A percentile compares a stretch with the other conserved stretches of the same genome.
Evolutionary conservation across 805 yeast genomes (phyloP).

Genomic region (Starmerella lactis-condensi): DNA sequence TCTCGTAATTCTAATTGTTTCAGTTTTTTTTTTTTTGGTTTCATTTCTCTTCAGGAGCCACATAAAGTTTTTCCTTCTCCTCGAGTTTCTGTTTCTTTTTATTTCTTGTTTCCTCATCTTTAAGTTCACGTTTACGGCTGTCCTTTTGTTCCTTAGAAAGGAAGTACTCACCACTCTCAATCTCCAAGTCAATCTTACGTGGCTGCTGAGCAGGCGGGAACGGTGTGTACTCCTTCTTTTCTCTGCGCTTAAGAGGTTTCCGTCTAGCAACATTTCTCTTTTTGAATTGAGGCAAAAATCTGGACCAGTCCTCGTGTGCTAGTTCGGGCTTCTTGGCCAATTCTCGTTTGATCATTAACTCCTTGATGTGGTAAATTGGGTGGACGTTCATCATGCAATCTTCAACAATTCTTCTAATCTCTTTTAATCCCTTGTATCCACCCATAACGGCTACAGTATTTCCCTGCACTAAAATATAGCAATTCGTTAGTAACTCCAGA

Average conservation of each 20-base stretch:
- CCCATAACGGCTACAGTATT: conserved; percentile 96
- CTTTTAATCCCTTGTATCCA: conserved; percentile 80
- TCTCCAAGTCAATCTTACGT: conserved; percentile 89
- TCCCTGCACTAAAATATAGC: conserved; percentile 93
- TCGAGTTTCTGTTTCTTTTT: conserved; percentile 43
- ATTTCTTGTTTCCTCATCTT: conserved; percentile 60
- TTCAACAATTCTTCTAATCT: conserved; percentile 80
- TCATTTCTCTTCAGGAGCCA: conserved; percentile 64
- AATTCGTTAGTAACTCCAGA: conserved; percentile 79
- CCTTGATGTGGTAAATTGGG: conserved; percentile 96
- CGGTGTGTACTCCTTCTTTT: conserved; percentile 76
- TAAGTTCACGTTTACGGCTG: conserved; percentile 49
- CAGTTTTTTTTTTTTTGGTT: not conserved
- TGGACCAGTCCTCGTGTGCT: conserved; percentile 89
- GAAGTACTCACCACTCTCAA: conserved; percentile 97
- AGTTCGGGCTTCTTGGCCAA: conserved; percentile 86
- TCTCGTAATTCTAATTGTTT: not conserved
- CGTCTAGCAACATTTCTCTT: conserved; percentile 89
- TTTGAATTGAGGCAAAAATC: conserved; percentile 91
- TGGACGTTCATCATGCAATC: conserved; percentile 95
- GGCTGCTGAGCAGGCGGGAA: conserved; percentile 98
- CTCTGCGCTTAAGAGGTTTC: conserved; percentile 56
- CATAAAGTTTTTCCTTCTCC: conserved; percentile 60
- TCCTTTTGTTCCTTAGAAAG: conserved; percentile 71
- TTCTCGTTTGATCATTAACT: conserved; percentile 92